phyloP scores from a whole-genome alignment of 2,329 filamentous ascomycete genomes.

The Trichothecium sympodiale region DNA sequence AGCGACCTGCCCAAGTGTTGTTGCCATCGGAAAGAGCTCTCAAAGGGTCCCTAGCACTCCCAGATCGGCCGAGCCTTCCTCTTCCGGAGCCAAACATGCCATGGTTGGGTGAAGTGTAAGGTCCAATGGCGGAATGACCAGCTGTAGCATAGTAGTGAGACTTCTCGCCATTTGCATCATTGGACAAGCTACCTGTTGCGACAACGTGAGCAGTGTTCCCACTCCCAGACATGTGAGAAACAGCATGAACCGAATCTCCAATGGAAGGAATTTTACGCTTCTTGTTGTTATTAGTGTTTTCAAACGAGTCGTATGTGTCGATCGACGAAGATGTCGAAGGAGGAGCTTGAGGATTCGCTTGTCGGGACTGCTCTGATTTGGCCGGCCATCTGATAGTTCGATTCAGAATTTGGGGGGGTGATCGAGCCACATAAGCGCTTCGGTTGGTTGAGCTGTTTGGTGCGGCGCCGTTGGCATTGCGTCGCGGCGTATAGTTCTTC shows the following conservation, averaged over 20 bases:
- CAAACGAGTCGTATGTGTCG: slow-evolving; percentile 93
- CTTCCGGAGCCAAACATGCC: slow-evolving; percentile 78
- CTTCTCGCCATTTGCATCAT: slow-evolving; percentile 20
- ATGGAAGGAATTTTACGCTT: slow-evolving; percentile 95
- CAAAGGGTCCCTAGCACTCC: slow-evolving; percentile 51
- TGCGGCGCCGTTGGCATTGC: slow-evolving; percentile 32
- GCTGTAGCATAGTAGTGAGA: slow-evolving; percentile 11
- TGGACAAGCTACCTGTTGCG: slow-evolving; percentile 10
- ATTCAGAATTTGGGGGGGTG: slow-evolving; percentile 33
- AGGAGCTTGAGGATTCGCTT: slow-evolving; percentile 41
- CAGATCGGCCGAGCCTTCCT: slow-evolving; percentile 65
- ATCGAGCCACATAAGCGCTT: slow-evolving; percentile 30
- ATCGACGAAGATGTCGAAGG: slow-evolving; percentile 59
- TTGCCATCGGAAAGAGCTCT: slow-evolving; percentile 48
- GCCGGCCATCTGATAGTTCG: slow-evolving; percentile 29
- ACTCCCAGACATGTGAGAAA: slow-evolving; percentile 22
- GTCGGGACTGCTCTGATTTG: slow-evolving; percentile 33
- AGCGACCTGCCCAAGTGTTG: slow-evolving; percentile 41
- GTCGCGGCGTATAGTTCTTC: slow-evolving; percentile 14
- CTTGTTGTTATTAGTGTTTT: slow-evolving; percentile 99
- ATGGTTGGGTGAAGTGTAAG: slow-evolving; percentile 34
- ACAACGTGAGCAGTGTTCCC: slow-evolving; percentile 29
- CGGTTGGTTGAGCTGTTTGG: slow-evolving; percentile 38
- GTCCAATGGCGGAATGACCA: slow-evolving; percentile 28
- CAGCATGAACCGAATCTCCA: slow-evolving; percentile 49